These are phyloP conservation scores for Dactylellina leptospora DNA, from an alignment of 2,329 filamentous ascomycete species.

Conservation along the genomic window DNA sequence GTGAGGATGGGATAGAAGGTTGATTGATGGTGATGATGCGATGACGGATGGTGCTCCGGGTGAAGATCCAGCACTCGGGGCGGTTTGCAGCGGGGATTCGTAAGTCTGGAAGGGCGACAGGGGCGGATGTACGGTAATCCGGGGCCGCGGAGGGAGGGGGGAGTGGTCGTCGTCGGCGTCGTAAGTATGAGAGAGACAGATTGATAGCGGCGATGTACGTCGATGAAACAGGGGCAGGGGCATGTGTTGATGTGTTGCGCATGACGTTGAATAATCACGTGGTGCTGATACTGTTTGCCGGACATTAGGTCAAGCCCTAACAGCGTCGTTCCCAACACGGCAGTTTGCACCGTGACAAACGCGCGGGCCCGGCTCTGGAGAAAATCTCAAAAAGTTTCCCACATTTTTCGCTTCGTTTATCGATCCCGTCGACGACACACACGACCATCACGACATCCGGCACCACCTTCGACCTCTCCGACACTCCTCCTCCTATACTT, in stretches of 20 bases:
- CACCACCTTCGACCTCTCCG: constrained; percentile 26
- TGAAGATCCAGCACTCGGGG: constrained; percentile 11
- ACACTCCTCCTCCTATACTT: constrained; percentile 5
- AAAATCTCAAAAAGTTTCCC: constrained; percentile 41
- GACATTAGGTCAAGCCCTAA: constrained; percentile 53
- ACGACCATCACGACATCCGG: constrained; percentile 37
- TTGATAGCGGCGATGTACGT: constrained; percentile 12
- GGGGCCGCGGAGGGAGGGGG: constrained; percentile 7
- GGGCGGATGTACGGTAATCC: constrained; percentile 25
- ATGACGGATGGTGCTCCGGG: constrained; percentile 9
- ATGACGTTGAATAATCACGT: constrained; percentile 40
- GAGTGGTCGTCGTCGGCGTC: not conserved
- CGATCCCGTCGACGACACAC: constrained; percentile 52
- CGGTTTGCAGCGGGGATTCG: not conserved
- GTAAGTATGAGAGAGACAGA: constrained; percentile 7
- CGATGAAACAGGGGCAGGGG: constrained; percentile 17
- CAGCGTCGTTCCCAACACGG: constrained; percentile 16
- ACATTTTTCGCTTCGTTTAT: constrained; percentile 37
- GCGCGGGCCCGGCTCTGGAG: not conserved
- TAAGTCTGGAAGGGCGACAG: not conserved
- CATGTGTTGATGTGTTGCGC: constrained; percentile 33
- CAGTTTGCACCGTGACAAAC: constrained; percentile 45
- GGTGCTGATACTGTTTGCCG: constrained; percentile 8
- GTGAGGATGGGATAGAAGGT: not conserved
- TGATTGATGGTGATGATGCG: not conserved